These are phyloP conservation scores for Picochlorum sp. DNA, from an alignment of 139 green algal genomes.

Conservation along the genomic window DNA sequence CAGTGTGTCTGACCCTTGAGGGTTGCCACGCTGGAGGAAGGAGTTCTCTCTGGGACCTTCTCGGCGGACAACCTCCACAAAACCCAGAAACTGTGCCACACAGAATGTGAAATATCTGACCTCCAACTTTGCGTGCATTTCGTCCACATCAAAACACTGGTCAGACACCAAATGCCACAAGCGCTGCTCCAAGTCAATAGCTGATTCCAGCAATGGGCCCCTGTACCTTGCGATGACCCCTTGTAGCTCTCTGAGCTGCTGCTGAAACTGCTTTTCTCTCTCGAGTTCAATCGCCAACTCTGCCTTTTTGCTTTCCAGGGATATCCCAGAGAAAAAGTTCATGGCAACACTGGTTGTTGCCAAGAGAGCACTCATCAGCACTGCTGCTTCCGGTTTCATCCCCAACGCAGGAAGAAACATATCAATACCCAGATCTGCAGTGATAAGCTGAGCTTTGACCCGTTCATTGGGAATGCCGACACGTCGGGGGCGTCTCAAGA, in stretches of 20 bases:
- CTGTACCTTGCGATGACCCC: constrained; percentile 35
- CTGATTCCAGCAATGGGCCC: constrained; percentile 55
- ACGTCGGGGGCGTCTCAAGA: neutral
- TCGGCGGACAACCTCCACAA: constrained; percentile 54
- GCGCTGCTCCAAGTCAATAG: constrained; percentile 58
- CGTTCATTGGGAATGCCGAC: too few species aligned
- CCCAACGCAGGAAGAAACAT: constrained; percentile 10
- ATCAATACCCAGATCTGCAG: constrained; percentile 3
- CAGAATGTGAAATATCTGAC: constrained; percentile 53
- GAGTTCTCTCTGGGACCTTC: constrained; percentile 52
- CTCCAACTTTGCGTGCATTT: constrained; percentile 21
- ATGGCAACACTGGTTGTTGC: constrained; percentile 33
- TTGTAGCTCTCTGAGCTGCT: constrained; percentile 19
- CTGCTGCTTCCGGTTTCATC: constrained; percentile 23
- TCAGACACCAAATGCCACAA: constrained; percentile 50
- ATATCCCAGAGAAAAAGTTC: constrained; percentile 45
- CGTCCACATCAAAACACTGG: constrained; percentile 16
- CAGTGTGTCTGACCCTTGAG: constrained; percentile 39
- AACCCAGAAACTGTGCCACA: constrained; percentile 58
- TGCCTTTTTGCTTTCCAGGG: constrained; percentile 40
- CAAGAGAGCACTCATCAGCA: constrained; percentile 39
- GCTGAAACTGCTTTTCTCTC: constrained; percentile 13
- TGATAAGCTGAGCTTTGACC: neutral
- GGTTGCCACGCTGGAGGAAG: constrained; percentile 40
- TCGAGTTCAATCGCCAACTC: constrained; percentile 39